Conservation (phyloP, 352 stramenopile species). For the Globisporangium polare region DNA sequence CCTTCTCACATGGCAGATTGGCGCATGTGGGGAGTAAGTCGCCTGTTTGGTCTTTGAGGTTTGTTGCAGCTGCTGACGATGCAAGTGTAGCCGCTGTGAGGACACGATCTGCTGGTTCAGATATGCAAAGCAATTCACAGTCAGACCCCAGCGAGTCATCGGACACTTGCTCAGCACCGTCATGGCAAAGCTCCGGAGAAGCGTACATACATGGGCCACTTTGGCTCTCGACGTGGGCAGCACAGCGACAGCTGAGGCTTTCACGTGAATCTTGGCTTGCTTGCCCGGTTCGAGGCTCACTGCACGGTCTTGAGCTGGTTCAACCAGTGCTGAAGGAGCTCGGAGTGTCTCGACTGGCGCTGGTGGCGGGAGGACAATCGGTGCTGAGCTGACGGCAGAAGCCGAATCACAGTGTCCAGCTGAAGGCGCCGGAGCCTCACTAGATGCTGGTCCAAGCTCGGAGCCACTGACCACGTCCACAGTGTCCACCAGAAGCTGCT, state of each 20-base stretch:
- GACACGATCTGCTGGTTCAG: constrained; percentile 5
- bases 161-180: background rate
- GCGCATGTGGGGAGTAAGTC: background rate
- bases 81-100: constrained; percentile 7
- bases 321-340: background rate
- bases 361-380: constrained; percentile 7
- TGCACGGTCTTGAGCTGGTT: background rate
- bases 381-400: background rate
- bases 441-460: background rate
- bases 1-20: constrained; percentile 1
- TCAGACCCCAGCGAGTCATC: background rate
- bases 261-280: background rate
- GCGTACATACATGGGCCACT: constrained; percentile 7
- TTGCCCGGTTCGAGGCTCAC: background rate
- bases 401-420: background rate
- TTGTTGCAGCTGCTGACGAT: constrained; percentile 12
- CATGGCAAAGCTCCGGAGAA: background rate
- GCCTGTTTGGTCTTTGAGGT: background rate
- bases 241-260: background rate
- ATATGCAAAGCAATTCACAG: background rate
- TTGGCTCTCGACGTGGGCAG: constrained; percentile 11
- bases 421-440: background rate
- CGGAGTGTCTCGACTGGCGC: background rate
- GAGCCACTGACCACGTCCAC: background rate
- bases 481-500: background rate